phyloP scores from a whole-genome alignment of 192 early-diverging fungal genomes.

The Entrophospora sp. region DNA sequence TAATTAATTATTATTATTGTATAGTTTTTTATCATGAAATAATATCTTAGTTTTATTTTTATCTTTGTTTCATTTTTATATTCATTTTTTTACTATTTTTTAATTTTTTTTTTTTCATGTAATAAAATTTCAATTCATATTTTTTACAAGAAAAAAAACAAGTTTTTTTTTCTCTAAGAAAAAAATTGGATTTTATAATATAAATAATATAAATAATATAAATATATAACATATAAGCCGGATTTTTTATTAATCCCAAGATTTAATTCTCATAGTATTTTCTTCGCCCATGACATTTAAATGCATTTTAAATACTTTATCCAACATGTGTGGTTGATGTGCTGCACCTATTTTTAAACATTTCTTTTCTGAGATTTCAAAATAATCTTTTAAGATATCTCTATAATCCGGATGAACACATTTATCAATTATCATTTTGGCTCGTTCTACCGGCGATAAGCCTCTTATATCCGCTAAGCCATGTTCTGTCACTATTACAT shows the following conservation, averaged over 20 bases:
- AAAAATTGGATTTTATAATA: too few relatives aligned
- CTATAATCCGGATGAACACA: slow-evolving; percentile 36
- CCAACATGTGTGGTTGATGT: slow-evolving; percentile 36
- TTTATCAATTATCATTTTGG: slow-evolving; percentile 35
- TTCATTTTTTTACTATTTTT: too few relatives aligned
- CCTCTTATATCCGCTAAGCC: slow-evolving; percentile 36
- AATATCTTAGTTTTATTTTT: too few relatives aligned
- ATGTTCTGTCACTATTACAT: slow-evolving; percentile 35
- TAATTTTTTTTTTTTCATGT: too few relatives aligned
- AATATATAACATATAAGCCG: too few relatives aligned
- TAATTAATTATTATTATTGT: too few relatives aligned
- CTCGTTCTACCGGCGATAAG: slow-evolving; percentile 31
- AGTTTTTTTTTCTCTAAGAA: too few relatives aligned
- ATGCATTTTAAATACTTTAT: slow-evolving; percentile 39
- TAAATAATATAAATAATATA: too few relatives aligned
- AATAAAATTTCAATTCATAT: too few relatives aligned
- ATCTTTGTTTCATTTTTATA: too few relatives aligned
- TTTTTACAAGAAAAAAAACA: too few relatives aligned
- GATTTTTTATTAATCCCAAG: slow-evolving; percentile 24
- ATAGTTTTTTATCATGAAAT: too few relatives aligned
- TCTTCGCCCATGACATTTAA: slow-evolving; percentile 28
- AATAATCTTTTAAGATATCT: slow-evolving; percentile 29
- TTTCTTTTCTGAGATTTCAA: slow-evolving; percentile 28
- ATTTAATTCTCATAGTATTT: slow-evolving; percentile 32
- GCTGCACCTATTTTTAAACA: slow-evolving; percentile 29